Base-by-base conservation (phyloP, 1,284 basidiomycete species). In the Paramarasmius palmivorus region DNA sequence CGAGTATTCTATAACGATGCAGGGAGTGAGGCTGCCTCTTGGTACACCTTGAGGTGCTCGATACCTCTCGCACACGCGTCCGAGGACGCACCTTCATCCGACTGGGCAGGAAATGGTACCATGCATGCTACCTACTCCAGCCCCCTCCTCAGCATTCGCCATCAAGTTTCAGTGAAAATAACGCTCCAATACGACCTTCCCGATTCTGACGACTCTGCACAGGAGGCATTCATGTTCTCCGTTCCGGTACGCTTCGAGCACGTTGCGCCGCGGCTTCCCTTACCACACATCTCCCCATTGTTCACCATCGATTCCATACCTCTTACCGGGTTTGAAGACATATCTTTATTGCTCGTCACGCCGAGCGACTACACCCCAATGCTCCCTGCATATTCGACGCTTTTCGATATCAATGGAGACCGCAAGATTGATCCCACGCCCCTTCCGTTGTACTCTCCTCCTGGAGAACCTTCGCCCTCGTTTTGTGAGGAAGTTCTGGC, bases 341-440 rank as follows among this genome's bases (percentile, higher is more conserved):
- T 49, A 26, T 17, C 48, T 35, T 25, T 45, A 54, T n/a, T 39
- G 45, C 6, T 20, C 42, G 17, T 44, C 44, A 14, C 51, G 59
- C 9, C 54, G 61, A 6, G 54, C 57, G 17, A 54, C 45, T 35
- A 54, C 52, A 61, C 73, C 6, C 70, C 71, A 10, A 68, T 65
- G 25, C 79, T 91, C 14, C 90, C 90, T 2, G 78, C 84, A 3
- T 92, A 92, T 64, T 88, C 86, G 2, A 86, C 90, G 56, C 74
- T 92, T 17, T 92, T 84, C 67, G 71, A 91, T 62, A 63, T 74
- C 20, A 87, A 89, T 60, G 90, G 90, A 17, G 83, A 89, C 53
- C 76, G 78, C 49, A 87, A 82, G 68, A 74, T 88, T 42, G 87
- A 91, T 61, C 77, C 82, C 58, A 81, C 78, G n/a, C 88, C 84